Evolutionary conservation across 306 rosid species (phyloP), one percentile per base, ranked within the genome.

Genomic region (Sechiopsis laciniata): DNA sequence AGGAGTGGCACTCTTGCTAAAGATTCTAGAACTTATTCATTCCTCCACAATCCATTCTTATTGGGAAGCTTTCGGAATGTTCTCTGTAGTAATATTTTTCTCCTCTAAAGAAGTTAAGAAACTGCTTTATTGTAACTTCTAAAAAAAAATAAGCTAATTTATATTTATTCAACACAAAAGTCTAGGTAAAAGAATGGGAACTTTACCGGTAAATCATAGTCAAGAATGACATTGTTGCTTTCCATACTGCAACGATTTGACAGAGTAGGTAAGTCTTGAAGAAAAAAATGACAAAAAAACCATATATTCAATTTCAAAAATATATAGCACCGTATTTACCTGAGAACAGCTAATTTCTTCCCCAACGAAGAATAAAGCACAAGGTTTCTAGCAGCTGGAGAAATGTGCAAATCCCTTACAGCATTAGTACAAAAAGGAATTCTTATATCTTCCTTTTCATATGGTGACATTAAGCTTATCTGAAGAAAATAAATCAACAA

Each of bases 391-490:
- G 67, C 61, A 54, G 78, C 76, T 63, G 96, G 92, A 74, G 87
- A 94, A 80, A 90, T 72, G 45, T 68, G 90, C 29, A 94, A 70
- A 82, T 94, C 98, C 85, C 77, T 90, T 72, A 94, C 79, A 55
- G 77, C 85, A 77, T 62, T 80, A 66, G 81, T 57, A 71, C 73
- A 24, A 8, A 88, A 77, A 82, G 97, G 97, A 46, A 94, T 88
- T 24, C 84, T 11, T 76, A 87, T 85, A 83, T 94, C 92, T 65
- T 88, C 90, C 81, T 78, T 85, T 76, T 90, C 98, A 85, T 80
- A 76, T 37, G 97, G 96, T 86, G 86, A 75, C 56, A 90, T 77
- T 86, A 90, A 77, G 90, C 98, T 90, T 80, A 89, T 75, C 98
- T 94, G 80, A 74, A 86, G 56, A 83, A 69, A 55, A 7, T 76